These are phyloP conservation scores for Nicotiana noctiflora DNA, from an alignment of 257 asterid species.

Conservation along the genomic window DNA sequence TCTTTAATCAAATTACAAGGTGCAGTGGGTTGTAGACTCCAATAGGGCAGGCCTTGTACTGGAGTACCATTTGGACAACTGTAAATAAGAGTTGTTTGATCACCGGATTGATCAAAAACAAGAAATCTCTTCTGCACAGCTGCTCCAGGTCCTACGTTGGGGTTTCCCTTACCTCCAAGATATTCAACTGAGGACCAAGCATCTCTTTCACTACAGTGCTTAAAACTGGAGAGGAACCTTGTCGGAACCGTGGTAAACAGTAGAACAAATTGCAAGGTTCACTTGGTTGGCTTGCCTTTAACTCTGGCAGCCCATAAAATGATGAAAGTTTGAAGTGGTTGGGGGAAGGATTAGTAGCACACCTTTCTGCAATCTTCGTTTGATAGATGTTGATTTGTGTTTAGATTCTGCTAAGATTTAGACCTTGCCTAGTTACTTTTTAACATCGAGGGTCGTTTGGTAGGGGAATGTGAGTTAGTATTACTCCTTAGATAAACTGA, in stretches of 20 bases:
- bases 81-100: conserved; percentile 54
- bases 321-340: background rate
- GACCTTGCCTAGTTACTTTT: background rate
- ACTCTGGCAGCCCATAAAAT: background rate
- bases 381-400: background rate
- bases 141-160: conserved; percentile 14
- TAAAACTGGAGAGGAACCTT: conserved; percentile 27
- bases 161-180: conserved; percentile 15
- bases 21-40: conserved; percentile 24
- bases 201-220: conserved; percentile 26
- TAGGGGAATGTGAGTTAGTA: background rate
- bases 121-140: conserved; percentile 45
- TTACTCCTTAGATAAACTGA: background rate
- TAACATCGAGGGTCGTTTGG: background rate
- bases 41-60: conserved; percentile 23
- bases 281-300: conserved; percentile 24
- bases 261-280: conserved; percentile 30
- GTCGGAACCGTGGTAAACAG: conserved; percentile 33
- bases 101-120: conserved; percentile 79
- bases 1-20: conserved; percentile 25
- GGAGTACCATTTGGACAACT: conserved; percentile 42
- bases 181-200: conserved; percentile 11
- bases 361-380: background rate
- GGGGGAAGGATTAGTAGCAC: background rate
- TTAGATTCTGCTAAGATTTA: background rate